Percentiles rank a stretch among this genome's conserved stretches.
Evolutionary conservation across 129 eudicot species (phyloP).

Genomic region (Chrysanthemum makinoi): DNA sequence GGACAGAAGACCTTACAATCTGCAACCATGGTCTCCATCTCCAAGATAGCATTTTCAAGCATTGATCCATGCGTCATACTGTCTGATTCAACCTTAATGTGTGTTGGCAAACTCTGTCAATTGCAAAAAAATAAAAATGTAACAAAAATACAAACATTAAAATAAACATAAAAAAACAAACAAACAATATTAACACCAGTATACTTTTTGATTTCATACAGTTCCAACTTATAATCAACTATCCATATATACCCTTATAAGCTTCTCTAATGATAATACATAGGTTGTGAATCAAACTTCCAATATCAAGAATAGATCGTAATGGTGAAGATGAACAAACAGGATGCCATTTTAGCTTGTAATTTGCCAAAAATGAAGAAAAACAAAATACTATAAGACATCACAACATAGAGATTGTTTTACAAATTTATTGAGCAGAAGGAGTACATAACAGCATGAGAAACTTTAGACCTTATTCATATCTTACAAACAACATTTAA

Average conservation of each 20-base stretch:
- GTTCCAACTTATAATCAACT: neutral
- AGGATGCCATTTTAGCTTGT: neutral
- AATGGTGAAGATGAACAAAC: neutral
- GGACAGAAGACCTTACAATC: constrained; percentile 11
- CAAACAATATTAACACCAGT: neutral
- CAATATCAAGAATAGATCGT: no score
- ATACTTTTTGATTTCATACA: neutral
- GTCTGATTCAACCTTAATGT: constrained; percentile 21
- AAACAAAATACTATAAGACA: no score
- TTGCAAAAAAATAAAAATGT: neutral
- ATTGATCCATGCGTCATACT: constrained; percentile 4
- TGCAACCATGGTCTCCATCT: constrained; percentile 29
- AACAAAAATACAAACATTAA: no score
- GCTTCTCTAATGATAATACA: neutral
- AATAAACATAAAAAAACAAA: no score
- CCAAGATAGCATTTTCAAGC: constrained; percentile 24
- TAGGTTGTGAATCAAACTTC: neutral
- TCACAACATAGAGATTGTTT: neutral
- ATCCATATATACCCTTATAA: neutral
- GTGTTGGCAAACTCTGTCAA: constrained; percentile 21
- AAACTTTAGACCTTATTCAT: neutral
- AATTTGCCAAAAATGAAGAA: neutral
- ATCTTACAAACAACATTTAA: neutral
- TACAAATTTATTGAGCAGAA: neutral
- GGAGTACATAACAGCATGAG: neutral